phyloP scores from a whole-genome alignment of 1,284 basidiomycete species.

The Ganoderma boninense region DNA sequence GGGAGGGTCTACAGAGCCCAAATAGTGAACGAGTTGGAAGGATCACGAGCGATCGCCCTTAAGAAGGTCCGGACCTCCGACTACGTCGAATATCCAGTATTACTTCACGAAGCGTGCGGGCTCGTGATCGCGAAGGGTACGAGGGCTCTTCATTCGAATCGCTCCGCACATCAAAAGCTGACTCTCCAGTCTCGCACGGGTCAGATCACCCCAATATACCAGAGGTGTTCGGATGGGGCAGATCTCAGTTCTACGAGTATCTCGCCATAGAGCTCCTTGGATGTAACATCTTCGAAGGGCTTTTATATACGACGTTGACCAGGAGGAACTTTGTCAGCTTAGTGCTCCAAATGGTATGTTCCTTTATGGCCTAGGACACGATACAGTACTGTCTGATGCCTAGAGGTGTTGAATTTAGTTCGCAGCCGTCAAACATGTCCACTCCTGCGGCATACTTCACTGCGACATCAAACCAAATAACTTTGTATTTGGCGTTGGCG shows the following conservation, averaged over 20 bases:
- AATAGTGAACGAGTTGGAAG: neutral
- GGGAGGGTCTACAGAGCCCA: neutral
- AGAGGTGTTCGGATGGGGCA: neutral
- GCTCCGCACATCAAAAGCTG: neutral
- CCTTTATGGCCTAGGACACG: neutral
- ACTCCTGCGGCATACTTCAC: neutral
- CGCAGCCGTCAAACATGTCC: neutral
- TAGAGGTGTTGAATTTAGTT: neutral
- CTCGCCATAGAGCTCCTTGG: neutral
- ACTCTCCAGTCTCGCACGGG: neutral
- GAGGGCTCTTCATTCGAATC: neutral
- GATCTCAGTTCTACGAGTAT: neutral
- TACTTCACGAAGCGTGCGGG: slow-evolving; percentile 4
- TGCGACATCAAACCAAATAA: neutral
- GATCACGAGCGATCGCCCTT: neutral
- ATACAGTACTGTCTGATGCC: neutral
- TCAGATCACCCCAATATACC: neutral
- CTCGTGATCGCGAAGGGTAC: neutral
- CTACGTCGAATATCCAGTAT: neutral
- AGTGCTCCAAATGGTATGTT: neutral
- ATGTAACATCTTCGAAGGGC: neutral
- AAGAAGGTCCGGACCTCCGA: neutral
- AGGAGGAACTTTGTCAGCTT: neutral
- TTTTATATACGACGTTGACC: neutral
- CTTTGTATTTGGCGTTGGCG: neutral